Evolutionary conservation across 352 stramenopile genomes (phyloP), one percentile per base, ranked within the genome.

Genomic region (Globisporangium cylindrosporum): DNA sequence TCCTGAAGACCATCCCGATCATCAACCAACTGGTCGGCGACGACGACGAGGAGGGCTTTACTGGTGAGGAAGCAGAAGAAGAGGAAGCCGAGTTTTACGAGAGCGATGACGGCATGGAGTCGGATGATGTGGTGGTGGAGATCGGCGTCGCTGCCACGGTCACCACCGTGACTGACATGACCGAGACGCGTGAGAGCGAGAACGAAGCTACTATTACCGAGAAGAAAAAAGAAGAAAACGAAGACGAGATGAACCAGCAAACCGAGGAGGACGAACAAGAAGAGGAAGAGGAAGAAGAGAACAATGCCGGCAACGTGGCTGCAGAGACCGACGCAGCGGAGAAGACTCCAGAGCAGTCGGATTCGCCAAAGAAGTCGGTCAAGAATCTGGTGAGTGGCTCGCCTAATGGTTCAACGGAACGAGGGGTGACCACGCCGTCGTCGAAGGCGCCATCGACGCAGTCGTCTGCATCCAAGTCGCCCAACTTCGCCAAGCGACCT

Each of bases 1-100:
- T 91, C 6, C 78, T 89, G 32, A 89, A 83, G 53, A 86, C 83
- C 60, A 71, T 93, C n/a, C 85, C 85, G 48, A 71, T 93, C 5
- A 77, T 91, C 15, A 78, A 75, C 41, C 86, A 87, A 55, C 56
- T 88, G 10, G 73, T 89, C 29, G 71, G 64, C 14, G 79, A 87
- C 12, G 68, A 82, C 12, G 75, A 79, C 1, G 66, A 77, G 7
- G 72, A 71, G 12, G 64, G 69, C 18, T 62, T 68, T n/a, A 41
- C 61, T 27, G 63, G 62, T 10, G 54, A 77, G 70, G n/a, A 68
- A 25, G 41, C 38, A 69, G 22, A 57, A 67, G 59, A 77, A 22
- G 55, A 69, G 3, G 64, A 67, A 22, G 53, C 24, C 2, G 53
- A 61, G 25, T 27, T 49, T 38, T 59, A 34, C 8, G 46, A 58